These are phyloP conservation scores for Suhomyces kilbournensis DNA, from an alignment of 805 yeast genomes.

Conservation along the genomic window DNA sequence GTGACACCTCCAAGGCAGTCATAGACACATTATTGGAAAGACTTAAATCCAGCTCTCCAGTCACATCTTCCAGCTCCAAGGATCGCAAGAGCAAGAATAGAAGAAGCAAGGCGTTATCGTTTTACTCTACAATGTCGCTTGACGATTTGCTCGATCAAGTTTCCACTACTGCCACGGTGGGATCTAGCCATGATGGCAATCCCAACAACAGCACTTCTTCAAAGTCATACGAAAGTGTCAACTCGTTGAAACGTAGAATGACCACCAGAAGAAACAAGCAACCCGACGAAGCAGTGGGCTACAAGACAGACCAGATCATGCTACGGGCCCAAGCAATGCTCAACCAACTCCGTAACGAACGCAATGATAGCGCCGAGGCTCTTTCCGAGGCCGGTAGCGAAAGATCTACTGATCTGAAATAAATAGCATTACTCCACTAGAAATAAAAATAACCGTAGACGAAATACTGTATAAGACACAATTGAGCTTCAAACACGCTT, in stretches of 20 bases:
- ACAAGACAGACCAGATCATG: slow-evolving; percentile 26
- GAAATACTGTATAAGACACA: too few relatives aligned
- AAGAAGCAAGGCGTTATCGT: slow-evolving; percentile 32
- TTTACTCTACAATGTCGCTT: slow-evolving; percentile 27
- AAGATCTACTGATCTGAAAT: background rate
- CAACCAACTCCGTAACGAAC: slow-evolving; percentile 26
- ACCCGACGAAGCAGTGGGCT: slow-evolving; percentile 4
- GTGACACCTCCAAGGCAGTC: slow-evolving; percentile 20
- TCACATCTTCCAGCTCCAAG: slow-evolving; percentile 11
- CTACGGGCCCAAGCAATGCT: slow-evolving; percentile 42
- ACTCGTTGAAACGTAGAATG: slow-evolving; percentile 34
- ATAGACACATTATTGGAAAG: slow-evolving; percentile 32
- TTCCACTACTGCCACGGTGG: background rate
- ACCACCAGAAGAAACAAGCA: slow-evolving; percentile 27
- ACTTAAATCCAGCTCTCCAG: slow-evolving; percentile 28
- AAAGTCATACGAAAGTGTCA: slow-evolving; percentile 36
- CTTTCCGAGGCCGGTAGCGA: slow-evolving; percentile 1
- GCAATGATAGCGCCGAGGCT: slow-evolving; percentile 1
- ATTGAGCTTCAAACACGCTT: background rate
- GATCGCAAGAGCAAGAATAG: slow-evolving; percentile 20
- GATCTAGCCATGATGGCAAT: background rate
- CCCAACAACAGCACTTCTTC: background rate
- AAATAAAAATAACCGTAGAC: background rate
- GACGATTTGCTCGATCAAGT: slow-evolving; percentile 19
- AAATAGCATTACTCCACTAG: background rate